Evolutionary conservation across 2,329 filamentous ascomycete species (phyloP).

Genomic region (Coniella vitis): DNA sequence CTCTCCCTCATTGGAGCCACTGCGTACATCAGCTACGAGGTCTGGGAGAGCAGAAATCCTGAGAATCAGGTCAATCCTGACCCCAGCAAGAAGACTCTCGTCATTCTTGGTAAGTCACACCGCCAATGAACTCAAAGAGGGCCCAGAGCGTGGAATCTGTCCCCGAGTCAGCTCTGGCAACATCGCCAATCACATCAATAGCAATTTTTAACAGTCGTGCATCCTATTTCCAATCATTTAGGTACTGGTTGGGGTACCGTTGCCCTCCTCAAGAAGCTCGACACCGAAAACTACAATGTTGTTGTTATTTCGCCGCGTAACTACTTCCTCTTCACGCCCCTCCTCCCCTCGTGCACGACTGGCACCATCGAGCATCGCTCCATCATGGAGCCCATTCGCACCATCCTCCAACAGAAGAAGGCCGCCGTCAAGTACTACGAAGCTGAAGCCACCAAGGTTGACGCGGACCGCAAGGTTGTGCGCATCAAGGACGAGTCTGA

Average conservation of each 20-base stretch:
- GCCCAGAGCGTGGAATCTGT: no score
- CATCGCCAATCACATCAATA: no score
- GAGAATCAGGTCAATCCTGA: conserved; percentile 72
- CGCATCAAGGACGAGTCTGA: conserved; percentile 90
- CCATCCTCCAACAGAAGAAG: conserved; percentile 93
- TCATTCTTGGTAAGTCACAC: conserved; percentile 71
- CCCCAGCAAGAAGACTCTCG: conserved; percentile 91
- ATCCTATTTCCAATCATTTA: conserved; percentile 30
- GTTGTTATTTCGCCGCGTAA: conserved; percentile 96
- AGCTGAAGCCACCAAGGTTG: conserved; percentile 92
- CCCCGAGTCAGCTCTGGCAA: no score
- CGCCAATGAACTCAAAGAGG: no score
- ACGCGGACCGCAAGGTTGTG: conserved; percentile 82
- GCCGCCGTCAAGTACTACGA: conserved; percentile 94
- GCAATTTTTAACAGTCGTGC: conserved; percentile 18
- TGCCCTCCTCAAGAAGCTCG: conserved; percentile 94
- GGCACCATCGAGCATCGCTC: conserved; percentile 97
- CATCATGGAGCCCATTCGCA: conserved; percentile 98
- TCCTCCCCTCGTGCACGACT: conserved; percentile 94
- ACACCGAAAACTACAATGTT: conserved; percentile 99
- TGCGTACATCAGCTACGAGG: conserved; percentile 68
- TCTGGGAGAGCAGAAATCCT: conserved; percentile 79
- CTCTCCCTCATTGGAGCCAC: conserved; percentile 63
- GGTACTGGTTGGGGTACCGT: conserved; percentile 95
- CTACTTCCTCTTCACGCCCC: conserved; percentile 98